Evolutionary conservation across 2,329 filamentous ascomycete genomes (phyloP).

Genomic region (Ascochyta koolunga): DNA sequence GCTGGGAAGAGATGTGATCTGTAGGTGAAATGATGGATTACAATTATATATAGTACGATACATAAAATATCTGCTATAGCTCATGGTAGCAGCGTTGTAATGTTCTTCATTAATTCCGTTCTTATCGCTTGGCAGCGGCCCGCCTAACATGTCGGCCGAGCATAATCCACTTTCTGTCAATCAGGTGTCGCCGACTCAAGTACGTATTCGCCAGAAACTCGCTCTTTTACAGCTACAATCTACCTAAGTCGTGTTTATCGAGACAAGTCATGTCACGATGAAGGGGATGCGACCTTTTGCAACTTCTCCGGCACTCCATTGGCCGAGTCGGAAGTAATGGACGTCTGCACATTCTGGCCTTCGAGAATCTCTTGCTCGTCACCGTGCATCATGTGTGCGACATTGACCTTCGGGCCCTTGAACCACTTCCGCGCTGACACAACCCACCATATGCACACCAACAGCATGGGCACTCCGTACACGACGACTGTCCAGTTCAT

Average conservation of each 20-base stretch:
- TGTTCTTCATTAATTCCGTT: not conserved
- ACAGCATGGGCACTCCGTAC: slow-evolving; percentile 68
- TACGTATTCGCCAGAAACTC: not conserved
- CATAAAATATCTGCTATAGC: too few species aligned
- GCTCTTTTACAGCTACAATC: not conserved
- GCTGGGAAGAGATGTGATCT: slow-evolving; percentile 4
- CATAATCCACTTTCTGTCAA: not conserved
- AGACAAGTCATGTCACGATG: not conserved
- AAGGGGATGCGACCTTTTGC: slow-evolving; percentile 2
- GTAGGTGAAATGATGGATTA: not conserved
- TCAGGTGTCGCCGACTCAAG: not conserved
- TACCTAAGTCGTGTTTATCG: too few species aligned
- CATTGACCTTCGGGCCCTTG: slow-evolving; percentile 71
- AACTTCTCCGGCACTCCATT: slow-evolving; percentile 8
- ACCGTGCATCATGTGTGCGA: slow-evolving; percentile 61
- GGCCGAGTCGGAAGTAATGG: not conserved
- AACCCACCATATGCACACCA: slow-evolving; percentile 66
- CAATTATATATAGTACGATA: too few species aligned
- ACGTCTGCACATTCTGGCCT: slow-evolving; percentile 23
- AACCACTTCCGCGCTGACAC: slow-evolving; percentile 71
- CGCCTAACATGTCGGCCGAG: not conserved
- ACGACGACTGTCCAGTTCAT: slow-evolving; percentile 76
- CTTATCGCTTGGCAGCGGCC: not conserved
- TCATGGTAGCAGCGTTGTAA: too few species aligned
- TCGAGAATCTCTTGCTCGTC: slow-evolving; percentile 48